Evolutionary conservation across 2,329 filamentous ascomycete genomes (phyloP), one percentile per base, ranked within the genome.

Genomic region (Colletotrichum sojae): DNA sequence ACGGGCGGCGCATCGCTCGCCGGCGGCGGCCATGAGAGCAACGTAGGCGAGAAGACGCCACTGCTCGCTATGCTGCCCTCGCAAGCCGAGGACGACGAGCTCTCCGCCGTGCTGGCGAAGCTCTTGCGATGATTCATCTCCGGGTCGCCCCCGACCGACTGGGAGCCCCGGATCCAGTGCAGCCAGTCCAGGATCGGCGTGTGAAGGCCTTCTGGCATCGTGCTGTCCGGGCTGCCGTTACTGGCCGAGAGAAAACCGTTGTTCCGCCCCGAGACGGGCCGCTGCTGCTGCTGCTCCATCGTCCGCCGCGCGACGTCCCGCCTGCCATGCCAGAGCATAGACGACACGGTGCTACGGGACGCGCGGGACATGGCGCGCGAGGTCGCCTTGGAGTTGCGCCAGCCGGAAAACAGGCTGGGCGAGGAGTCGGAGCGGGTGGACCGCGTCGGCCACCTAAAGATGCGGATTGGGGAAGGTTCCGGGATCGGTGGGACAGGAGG

Each of bases 401-500:
- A 27, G 3, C 36, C 52, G 1, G 55, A 52, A 20, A 56, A 40
- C 20, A 39, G 40, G 45, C 59, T 71, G 9, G 51, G 48, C 1
- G 64, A 64, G 6, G 45, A 36, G 1, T 25, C 65, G 9, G 59
- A 69, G 22, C 59, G 53, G 4, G 69, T 69, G 5, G 69, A 69
- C 6, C 65, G 65, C 2, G 69, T 71, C 12, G 69, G 69, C 69
- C 69, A 71, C 13, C 69, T 54, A 27, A 71, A 71, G 20, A 71
- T 71, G 2, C 65, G 58, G 25, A 71, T 71, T 13, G 66, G 66
- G 4, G 66, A 69, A 4, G 62, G 62, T 13, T 66, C 39, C 3
- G 66, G 62, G 25, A 69, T 66, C 6, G 55, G 55, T 1, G 66
- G 66, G 3, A 45, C 54, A 4, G 62, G 27, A 31, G 27, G 55